A percentile compares a stretch with the other conserved stretches of the same genome.
Conservation (phyloP, 1,139 yeast genomes). For the Nakaseomyces nivariensis region DNA sequence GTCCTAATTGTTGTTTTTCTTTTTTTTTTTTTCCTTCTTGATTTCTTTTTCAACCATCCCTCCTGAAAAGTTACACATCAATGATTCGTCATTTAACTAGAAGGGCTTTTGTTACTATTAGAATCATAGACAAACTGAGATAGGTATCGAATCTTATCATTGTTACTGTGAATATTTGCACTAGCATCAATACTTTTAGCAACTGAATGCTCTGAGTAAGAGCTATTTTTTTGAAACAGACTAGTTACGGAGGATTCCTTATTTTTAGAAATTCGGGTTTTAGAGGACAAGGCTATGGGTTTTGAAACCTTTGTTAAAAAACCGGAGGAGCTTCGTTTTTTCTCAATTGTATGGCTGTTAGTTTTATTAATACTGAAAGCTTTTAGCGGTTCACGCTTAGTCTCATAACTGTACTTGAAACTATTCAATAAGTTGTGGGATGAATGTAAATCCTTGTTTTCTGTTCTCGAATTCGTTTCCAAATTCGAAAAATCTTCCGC, state of each 20-base stretch:
- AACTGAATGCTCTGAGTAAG: neutral
- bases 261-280: neutral
- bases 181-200: neutral
- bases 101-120: neutral
- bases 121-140: neutral
- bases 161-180: neutral
- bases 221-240: neutral
- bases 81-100: neutral
- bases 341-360: neutral
- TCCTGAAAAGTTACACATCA: too few relatives aligned
- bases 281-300: too few relatives aligned
- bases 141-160: neutral
- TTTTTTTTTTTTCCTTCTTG: too few relatives aligned
- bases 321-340: neutral
- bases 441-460: neutral
- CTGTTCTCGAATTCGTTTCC: neutral
- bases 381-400: neutral
- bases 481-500: neutral
- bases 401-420: neutral
- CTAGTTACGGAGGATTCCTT: neutral
- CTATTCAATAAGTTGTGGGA: neutral
- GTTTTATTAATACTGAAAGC: neutral
- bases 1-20: too few relatives aligned
- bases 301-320: too few relatives aligned
- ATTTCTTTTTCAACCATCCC: too few relatives aligned